These are phyloP conservation scores for Rusavskia elegans DNA, from an alignment of 495 filamentous ascomycete species.

Conservation along the genomic window DNA sequence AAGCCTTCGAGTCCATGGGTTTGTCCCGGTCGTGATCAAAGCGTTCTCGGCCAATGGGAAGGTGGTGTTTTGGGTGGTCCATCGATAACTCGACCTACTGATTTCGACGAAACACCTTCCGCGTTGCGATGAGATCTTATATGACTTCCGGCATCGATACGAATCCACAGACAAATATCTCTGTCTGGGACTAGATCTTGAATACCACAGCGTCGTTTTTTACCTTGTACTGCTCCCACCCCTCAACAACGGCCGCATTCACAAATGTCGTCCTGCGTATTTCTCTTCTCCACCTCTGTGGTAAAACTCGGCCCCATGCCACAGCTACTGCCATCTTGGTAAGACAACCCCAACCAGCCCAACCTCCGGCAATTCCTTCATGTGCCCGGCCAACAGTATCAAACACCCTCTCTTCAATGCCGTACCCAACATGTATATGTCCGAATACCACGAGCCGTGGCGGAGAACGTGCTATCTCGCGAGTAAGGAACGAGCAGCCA, in stretches of 20 bases:
- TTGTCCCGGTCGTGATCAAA: too few relatives aligned
- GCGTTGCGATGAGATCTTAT: too few relatives aligned
- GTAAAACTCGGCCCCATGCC: too few relatives aligned
- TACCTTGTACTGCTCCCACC: background rate
- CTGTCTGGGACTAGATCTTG: conserved; percentile 1
- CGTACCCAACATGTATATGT: background rate
- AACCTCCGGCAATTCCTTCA: background rate
- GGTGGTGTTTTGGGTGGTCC: too few relatives aligned
- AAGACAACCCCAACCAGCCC: background rate
- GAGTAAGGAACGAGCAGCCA: background rate
- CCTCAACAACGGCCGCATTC: conserved; percentile 3
- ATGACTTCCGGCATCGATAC: too few relatives aligned
- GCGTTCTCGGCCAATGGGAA: too few relatives aligned
- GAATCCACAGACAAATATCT: too few relatives aligned
- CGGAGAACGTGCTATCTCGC: background rate
- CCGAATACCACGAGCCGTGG: background rate
- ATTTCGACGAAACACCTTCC: too few relatives aligned
- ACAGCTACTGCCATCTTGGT: background rate
- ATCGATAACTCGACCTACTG: too few relatives aligned
- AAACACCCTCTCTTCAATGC: background rate
- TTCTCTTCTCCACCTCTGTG: background rate
- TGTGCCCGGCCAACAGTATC: background rate
- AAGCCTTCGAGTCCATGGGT: too few relatives aligned
- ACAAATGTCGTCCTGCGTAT: background rate
- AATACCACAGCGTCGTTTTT: background rate